phyloP scores from a whole-genome alignment of 768 basidiomycete genomes.

The Daedaleopsis sinensis region DNA sequence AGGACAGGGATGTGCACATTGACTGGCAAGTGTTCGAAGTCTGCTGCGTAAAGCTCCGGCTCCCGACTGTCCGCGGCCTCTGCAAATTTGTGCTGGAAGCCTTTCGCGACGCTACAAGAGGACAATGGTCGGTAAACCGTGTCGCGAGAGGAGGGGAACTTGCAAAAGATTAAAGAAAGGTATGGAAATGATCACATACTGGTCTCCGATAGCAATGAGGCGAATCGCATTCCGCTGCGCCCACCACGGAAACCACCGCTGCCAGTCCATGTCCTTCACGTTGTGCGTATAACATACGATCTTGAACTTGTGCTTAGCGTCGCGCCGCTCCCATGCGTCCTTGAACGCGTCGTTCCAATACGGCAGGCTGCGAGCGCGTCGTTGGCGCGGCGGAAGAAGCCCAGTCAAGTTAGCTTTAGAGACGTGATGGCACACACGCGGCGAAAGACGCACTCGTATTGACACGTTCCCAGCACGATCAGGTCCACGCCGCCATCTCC shows the following conservation, averaged over 20 bases:
- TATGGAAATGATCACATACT: constrained; percentile 31
- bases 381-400: too few relatives aligned
- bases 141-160: too few relatives aligned
- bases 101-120: constrained; percentile 30
- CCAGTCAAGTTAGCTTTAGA: not conserved
- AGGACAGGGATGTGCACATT: constrained; percentile 41
- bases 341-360: constrained; percentile 34
- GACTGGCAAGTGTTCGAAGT: constrained; percentile 38
- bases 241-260: constrained; percentile 37
- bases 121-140: not conserved
- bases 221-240: constrained; percentile 40
- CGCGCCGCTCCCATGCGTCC: constrained; percentile 39
- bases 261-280: constrained; percentile 32
- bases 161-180: not conserved
- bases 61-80: constrained; percentile 35
- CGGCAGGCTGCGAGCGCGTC: constrained; percentile 16
- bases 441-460: constrained; percentile 39
- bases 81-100: constrained; percentile 34
- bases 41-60: constrained; percentile 31
- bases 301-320: constrained; percentile 39
- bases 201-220: constrained; percentile 40
- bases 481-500: constrained; percentile 33
- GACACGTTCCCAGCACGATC: constrained; percentile 45
- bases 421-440: not conserved
- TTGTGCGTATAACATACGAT: constrained; percentile 46